Evolutionary conservation across 108 stramenopile genomes (phyloP), one percentile per base, ranked within the genome.

Genomic region (Discostella stelligeroides): DNA sequence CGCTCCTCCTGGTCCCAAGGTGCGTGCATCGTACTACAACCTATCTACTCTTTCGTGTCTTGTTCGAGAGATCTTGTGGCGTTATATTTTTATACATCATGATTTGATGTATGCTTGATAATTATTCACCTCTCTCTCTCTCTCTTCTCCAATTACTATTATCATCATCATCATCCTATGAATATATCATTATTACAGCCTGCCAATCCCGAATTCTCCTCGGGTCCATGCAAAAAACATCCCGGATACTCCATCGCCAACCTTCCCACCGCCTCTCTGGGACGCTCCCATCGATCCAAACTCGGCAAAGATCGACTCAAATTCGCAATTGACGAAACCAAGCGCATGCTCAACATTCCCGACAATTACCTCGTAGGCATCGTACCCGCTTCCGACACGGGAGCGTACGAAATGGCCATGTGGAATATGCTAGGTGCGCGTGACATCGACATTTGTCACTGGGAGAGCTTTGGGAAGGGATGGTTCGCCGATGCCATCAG

Each of bases 401-500:
- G 99, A 21, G 99, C 99, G 21, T 98, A 95, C 77, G 99, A 99
- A 89, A 99, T 99, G 99, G 99, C 99, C 73, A 99, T 99, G 99
- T 99, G 99, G 99, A 96, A 87, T 80, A 93, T 99, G 85, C 85
- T 99, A 34, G 99, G 99, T 24, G 84, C 70, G 15, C 73, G 88
- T 15, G 96, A 98, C 69, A 87, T 99, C 47, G 99, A 99, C 76
- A 75, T 96, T 60, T 97, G 94, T 80, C 91, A 98, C 80, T 99
- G 98, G 98, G 99, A 99, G 82, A 92, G 90, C 43, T 99, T 99
- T 68, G 99, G 98, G 40, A 98, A 96, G 88, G 96, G 96, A 48
- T 98, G 98, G 98, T 89, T 88, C 66, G 87, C 76, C 1, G 99
- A 99, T 70, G 97, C 96, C 45, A 78, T 90, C 7, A 84, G 69